Evolutionary conservation across 371 early-diverging fungal species (phyloP), one percentile per base, ranked within the genome.

Genomic region (Basidiobolus meristosporus): DNA sequence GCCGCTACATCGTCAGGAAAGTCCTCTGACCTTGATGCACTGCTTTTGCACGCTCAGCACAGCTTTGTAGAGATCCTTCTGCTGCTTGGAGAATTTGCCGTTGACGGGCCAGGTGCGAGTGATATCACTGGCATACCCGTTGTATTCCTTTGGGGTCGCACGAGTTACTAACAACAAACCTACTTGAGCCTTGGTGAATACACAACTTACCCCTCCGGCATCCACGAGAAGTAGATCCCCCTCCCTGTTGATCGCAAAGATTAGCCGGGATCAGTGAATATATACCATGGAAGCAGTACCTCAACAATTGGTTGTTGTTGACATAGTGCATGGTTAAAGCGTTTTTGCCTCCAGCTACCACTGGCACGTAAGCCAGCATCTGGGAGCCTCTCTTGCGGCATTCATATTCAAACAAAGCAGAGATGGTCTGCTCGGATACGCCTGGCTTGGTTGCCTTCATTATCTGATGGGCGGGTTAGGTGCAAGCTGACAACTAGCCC

Each of bases 41-140:
- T 74, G 65, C 53, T 84, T 77, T 55, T 93, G 85, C 0, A 82
- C 81, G 41, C 73, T 66, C 36, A 93, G 58, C 1, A 97, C 80
- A 0, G 71, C 80, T 36, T 77, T 67, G 56, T 97, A 97, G 6
- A 97, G 56, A 22, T 84, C 73, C 22, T 58, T 56, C 52, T 97
- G 95, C 2, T 80, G 62, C 30, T 61, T 55, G 5, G 76, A 68
- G 46, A 88, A 97, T 39, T 67, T 86, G 20, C 92, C 91, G 43
- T 68, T 76, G 21, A 90, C 75, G 0, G 98, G 98, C 81, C 86
- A 91, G 1, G 93, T 90, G 31, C 98, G 75, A 0, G 91, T 90
- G 31, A 92, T 75, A 50, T 96, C 97, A 39, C 79, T 71, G 7
- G 81, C 87, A 56, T 96, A 96, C 6, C 74, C 71, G 38, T 75